Conservation (phyloP, 306 rosid species). For the Lotus japonicus region DNA sequence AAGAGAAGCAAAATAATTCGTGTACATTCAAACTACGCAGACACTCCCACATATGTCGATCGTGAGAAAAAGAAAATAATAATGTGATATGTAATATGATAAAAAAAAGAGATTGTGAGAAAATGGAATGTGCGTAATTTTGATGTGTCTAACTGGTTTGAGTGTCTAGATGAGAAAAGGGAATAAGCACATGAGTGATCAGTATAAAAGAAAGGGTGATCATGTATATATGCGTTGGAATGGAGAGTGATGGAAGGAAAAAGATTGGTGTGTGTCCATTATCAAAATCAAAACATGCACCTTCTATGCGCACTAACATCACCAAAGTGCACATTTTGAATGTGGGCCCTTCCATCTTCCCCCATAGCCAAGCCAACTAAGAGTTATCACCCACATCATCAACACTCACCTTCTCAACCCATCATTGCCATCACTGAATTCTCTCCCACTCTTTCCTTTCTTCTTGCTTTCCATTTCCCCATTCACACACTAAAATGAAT, state of each 20-base stretch:
- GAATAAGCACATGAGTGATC: too few species aligned
- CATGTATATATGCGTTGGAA: slow-evolving; percentile 1
- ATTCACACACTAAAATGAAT: slow-evolving; percentile 19
- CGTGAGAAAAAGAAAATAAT: too few species aligned
- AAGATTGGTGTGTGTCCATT: slow-evolving; percentile 38
- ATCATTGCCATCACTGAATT: slow-evolving; percentile 65
- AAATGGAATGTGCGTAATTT: too few species aligned
- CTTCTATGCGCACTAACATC: slow-evolving; percentile 53
- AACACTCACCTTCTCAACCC: slow-evolving; percentile 20
- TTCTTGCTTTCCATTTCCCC: not conserved
- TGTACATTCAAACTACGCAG: too few species aligned
- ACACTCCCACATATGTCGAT: too few species aligned
- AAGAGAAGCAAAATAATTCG: not conserved
- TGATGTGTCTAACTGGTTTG: too few species aligned
- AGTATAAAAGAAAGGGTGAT: too few species aligned
- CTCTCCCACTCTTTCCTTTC: slow-evolving; percentile 32
- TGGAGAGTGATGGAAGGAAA: slow-evolving; percentile 40
- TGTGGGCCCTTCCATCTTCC: slow-evolving; percentile 45
- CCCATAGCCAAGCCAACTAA: slow-evolving; percentile 47
- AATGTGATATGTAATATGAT: too few species aligned
- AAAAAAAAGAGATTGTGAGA: too few species aligned
- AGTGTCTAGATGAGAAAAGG: too few species aligned
- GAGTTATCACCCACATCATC: slow-evolving; percentile 34
- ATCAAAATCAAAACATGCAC: slow-evolving; percentile 28
- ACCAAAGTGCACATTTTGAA: slow-evolving; percentile 32